A percentile compares a stretch with the other conserved stretches of the same genome.
Evolutionary conservation across 495 filamentous ascomycete genomes (phyloP).

Genomic region (Mytilinidion resinicola): DNA sequence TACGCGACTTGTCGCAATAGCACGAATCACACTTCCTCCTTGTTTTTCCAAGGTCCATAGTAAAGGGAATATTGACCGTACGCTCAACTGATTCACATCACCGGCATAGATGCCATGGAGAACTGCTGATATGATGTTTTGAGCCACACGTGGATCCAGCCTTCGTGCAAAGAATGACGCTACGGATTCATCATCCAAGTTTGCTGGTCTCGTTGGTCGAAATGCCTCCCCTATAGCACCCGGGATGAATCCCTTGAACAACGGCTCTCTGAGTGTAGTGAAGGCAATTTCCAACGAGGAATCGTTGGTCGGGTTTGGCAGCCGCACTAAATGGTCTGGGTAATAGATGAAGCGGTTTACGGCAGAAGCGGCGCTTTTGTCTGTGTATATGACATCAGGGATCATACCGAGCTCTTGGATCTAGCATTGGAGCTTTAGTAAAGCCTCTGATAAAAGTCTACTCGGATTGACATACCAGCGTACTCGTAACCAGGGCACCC

Average conservation of each 20-base stretch:
- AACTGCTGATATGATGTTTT: constrained; percentile 74
- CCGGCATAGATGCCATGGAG: constrained; percentile 93
- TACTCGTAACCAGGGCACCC: constrained; percentile 29
- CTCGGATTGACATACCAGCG: constrained; percentile 8
- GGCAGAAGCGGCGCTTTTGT: constrained; percentile 44
- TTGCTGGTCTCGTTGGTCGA: constrained; percentile 19
- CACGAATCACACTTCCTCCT: constrained; percentile 25
- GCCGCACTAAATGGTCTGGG: constrained; percentile 72
- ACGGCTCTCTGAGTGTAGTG: background rate
- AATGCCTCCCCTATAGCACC: constrained; percentile 56
- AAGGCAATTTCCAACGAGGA: background rate
- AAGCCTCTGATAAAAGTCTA: background rate
- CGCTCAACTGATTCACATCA: constrained; percentile 74
- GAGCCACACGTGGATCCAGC: constrained; percentile 50
- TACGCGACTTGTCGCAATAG: constrained; percentile 10
- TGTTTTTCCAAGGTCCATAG: constrained; percentile 48
- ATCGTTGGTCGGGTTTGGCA: constrained; percentile 42
- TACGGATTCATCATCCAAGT: constrained; percentile 61
- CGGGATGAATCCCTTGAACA: constrained; percentile 18
- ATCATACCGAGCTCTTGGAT: constrained; percentile 56
- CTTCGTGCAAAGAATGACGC: constrained; percentile 58
- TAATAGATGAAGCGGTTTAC: constrained; percentile 84
- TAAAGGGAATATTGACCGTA: constrained; percentile 51
- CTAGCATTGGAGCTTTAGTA: constrained; percentile 38
- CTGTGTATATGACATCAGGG: constrained; percentile 54